A percentile compares a stretch with the other conserved stretches of the same genome.
These are phyloP conservation scores for Alternaria arbusti DNA, from an alignment of 2,329 filamentous ascomycete species.

Conservation along the genomic window DNA sequence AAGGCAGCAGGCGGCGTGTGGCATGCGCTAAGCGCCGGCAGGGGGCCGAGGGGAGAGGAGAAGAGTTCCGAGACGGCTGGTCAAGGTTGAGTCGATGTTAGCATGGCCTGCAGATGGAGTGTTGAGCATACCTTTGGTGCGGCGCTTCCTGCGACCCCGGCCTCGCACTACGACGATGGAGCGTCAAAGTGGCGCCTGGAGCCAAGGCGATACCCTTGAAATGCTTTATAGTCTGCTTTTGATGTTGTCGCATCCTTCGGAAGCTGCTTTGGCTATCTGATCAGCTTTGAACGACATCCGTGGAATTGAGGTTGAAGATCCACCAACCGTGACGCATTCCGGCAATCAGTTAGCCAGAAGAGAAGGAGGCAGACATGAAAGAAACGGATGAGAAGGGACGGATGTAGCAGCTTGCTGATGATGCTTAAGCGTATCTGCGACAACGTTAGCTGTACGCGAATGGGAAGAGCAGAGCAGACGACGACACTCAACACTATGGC, in stretches of 20 bases:
- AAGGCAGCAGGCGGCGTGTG: conserved; percentile 3
- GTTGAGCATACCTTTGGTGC: neutral
- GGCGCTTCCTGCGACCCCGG: neutral
- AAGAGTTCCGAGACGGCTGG: neutral
- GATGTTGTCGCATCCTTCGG: neutral
- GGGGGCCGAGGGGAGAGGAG: neutral
- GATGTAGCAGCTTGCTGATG: neutral
- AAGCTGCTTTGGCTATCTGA: neutral
- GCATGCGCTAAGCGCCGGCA: neutral
- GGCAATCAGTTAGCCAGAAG: neutral
- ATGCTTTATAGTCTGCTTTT: neutral
- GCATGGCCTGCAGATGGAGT: neutral
- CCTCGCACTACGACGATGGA: neutral
- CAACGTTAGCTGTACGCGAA: neutral
- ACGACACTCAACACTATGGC: neutral
- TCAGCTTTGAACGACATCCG: neutral
- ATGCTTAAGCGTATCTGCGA: neutral
- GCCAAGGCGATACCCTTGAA: neutral
- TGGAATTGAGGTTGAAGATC: neutral
- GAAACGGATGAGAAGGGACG: neutral
- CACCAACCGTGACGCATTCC: neutral
- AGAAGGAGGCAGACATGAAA: neutral
- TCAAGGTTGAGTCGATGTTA: neutral
- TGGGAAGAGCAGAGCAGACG: neutral
- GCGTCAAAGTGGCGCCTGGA: neutral